Evolutionary conservation across 371 early-diverging fungal genomes (phyloP).

Genomic region (Circinella minor): DNA sequence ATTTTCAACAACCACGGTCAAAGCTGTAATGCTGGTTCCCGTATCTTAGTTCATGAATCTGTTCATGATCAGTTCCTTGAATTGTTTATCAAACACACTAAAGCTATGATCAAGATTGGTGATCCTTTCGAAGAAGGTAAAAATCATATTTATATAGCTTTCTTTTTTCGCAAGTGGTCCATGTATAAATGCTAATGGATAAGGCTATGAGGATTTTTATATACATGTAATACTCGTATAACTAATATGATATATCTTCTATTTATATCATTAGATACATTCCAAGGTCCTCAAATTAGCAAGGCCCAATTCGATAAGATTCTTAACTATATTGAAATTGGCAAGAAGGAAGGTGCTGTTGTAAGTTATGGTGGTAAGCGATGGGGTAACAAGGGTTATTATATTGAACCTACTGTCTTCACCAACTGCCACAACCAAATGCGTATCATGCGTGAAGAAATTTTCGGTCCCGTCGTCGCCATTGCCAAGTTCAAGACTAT

Average conservation of each 20-base stretch:
- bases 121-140: constrained; percentile 55
- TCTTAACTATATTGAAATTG: constrained; percentile 61
- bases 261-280: constrained; percentile 31
- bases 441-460: constrained; percentile 80
- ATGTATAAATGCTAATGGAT: too few species aligned
- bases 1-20: constrained; percentile 87
- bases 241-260: background rate
- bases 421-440: constrained; percentile 66
- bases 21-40: constrained; percentile 88
- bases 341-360: constrained; percentile 64
- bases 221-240: too few species aligned
- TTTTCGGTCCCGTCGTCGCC: constrained; percentile 92
- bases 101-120: constrained; percentile 63
- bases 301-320: constrained; percentile 78
- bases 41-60: constrained; percentile 82
- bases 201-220: too few species aligned
- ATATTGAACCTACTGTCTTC: constrained; percentile 83
- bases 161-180: too few species aligned
- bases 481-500: constrained; percentile 75
- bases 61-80: constrained; percentile 76
- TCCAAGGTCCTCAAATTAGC: constrained; percentile 81
- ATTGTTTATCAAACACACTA: constrained; percentile 64
- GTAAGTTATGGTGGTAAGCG: constrained; percentile 74
- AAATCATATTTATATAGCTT: constrained; percentile 19
- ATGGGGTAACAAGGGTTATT: constrained; percentile 74